Evolutionary conservation across 2,329 filamentous ascomycete species (phyloP), one percentile per base, ranked within the genome.

Genomic region (Shiraia bambusicola): DNA sequence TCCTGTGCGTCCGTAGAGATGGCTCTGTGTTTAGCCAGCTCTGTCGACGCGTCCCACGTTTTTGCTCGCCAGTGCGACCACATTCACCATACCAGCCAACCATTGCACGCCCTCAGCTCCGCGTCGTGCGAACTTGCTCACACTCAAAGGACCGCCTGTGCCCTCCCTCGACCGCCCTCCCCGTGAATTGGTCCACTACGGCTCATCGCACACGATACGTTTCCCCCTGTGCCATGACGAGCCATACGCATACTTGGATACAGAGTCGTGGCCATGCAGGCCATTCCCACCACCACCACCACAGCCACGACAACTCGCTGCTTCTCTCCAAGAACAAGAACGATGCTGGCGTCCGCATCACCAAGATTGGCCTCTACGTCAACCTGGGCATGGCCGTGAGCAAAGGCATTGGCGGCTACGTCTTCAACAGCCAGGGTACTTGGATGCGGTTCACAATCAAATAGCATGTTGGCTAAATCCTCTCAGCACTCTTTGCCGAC

Each of bases 361-460:
- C 93, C 37, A 79, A 89, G 52, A 86, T 97, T 58, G 89, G 89
- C 17, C 78, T 95, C 32, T 87, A 85, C 63, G 88, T 91, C 56
- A 98, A 98, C 69, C 76, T 97, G 38, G 84, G 84, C 63, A 97
- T 98, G 91, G 93, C 92, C 35, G 76, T 97, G 58, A 87, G 83
- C 54, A 98, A 98, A 69, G 93, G 92, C 29, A 76, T 91, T 19
- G 93, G 93, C 44, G 93, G 93, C 56, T 95, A 93, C 73, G 76
- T 86, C 54, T 97, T 98, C 77, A 91, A 96, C 70, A 96, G 91
- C 31, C 90, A 96, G 72, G 74, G 68, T 66, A 53, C 50, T 58
- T 47, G 30, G 19, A 22, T 22, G 19, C 8, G 4, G 8, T 22
- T 8, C 7, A 35, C 22, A 34, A 16, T 19, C 10, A 12, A 25